Percentiles rank a stretch among this genome's conserved stretches.
phyloP scores from a whole-genome alignment of 1,139 yeast species.

The Arxiozyma heterogenica region DNA sequence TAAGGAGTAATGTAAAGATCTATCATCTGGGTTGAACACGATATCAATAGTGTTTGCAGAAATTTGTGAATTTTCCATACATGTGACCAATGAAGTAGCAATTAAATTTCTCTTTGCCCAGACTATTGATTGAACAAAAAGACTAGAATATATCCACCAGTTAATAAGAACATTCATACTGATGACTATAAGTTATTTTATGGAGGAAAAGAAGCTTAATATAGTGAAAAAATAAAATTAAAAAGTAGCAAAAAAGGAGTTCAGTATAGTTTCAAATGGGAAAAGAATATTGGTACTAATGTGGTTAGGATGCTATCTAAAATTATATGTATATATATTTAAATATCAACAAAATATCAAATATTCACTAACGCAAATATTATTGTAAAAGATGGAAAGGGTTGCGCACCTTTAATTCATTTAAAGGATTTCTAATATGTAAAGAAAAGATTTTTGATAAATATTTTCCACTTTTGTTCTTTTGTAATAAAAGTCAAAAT shows the following conservation, averaged over 20 bases:
- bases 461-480: no score
- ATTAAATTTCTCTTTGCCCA: constrained; percentile 36
- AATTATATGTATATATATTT: not conserved
- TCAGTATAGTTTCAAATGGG: not conserved
- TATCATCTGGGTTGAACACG: constrained; percentile 56
- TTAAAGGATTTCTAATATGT: not conserved
- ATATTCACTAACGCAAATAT: not conserved
- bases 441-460: not conserved
- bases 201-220: not conserved
- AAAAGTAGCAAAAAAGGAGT: not conserved
- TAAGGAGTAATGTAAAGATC: constrained; percentile 51
- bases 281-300: not conserved
- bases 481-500: not conserved
- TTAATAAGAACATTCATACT: not conserved
- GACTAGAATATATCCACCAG: not conserved
- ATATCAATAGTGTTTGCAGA: constrained; percentile 62
- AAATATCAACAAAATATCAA: not conserved
- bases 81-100: constrained; percentile 64
- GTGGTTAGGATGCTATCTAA: not conserved
- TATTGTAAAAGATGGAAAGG: not conserved
- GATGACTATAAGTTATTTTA: no score
- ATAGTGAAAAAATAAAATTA: no score
- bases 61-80: constrained; percentile 60
- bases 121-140: not conserved
- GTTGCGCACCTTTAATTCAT: not conserved